Base-by-base conservation (phyloP, 257 asterid genomes). In the Solanum microdontum region DNA sequence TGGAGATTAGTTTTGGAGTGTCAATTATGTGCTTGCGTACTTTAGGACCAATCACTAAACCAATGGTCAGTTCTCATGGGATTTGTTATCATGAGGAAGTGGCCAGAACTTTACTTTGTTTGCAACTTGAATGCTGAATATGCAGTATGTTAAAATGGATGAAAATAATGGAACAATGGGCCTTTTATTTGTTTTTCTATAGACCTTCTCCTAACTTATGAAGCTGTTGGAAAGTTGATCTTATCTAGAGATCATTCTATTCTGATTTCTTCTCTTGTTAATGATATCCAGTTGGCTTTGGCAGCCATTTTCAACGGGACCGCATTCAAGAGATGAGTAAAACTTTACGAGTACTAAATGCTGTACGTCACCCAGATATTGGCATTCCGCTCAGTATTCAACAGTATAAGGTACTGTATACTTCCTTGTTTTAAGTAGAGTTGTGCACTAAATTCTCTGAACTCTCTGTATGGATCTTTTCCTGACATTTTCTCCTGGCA, bases 321-420 rank as follows among this genome's bases (percentile, higher is more conserved):
- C 91, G 88, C 90, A 92, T 97, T 88, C 95, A 92, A 88, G 99
- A 97, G 90, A 96, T 92, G 94, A 92, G 94, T 86, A 94, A 94
- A 90, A 94, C 89, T 66, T 91, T 97, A 87, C 98, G 99, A 77
- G 98, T 97, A 66, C 87, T 97, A 82, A 97, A 97, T 95, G 97
- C 95, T 87, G 99, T 94, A 66, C 98, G 98, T 88, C 90, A 92
- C 85, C 92, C 88, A 15, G 95, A 97, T 80, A 91, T 93, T 74
- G 99, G 99, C 37, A 94, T 94, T 89, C 98, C 99, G 88, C 94
- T 96, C 36, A 97, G 99, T 93, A 93, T 96, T 91, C 97, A 96
- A 88, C 99, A 97, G 89, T 97, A 95, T 91, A 93, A 97, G 99
- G 99, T 96, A 73, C 70, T 87, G 10, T 43, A 34, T 88, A 84